Conservation (phyloP, 352 stramenopile genomes). For the Pythium periplocum region DNA sequence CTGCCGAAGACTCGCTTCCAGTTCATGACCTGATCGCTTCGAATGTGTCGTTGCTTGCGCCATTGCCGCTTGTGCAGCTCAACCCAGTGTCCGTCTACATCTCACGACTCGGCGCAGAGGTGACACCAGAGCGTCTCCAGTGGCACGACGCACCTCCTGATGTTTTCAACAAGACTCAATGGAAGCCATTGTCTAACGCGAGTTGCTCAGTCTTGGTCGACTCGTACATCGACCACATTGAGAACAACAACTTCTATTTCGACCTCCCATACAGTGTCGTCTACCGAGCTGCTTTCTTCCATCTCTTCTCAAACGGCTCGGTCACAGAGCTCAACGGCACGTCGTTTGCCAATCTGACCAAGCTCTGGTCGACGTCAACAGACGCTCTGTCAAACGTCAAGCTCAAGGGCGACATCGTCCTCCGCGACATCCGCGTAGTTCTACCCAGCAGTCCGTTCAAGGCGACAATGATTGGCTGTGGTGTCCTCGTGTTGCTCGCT, state of each 20-base stretch:
- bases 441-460: constrained; percentile 25
- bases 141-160: no score
- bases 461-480: constrained; percentile 35
- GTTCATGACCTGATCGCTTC: no score
- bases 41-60: no score
- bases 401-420: constrained; percentile 16
- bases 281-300: constrained; percentile 18
- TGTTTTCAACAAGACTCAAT: constrained; percentile 11
- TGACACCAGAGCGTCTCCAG: no score
- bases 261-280: constrained; percentile 9
- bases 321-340: constrained; percentile 16
- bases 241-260: constrained; percentile 15
- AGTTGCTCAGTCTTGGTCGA: constrained; percentile 13
- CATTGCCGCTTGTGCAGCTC: no score
- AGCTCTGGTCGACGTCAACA: constrained; percentile 8
- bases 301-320: constrained; percentile 15
- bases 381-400: neutral
- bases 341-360: constrained; percentile 2
- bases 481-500: constrained; percentile 23
- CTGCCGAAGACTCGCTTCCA: constrained; percentile 13
- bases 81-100: no score
- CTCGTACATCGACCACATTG: constrained; percentile 13
- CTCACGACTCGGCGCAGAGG: no score
- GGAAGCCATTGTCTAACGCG: neutral
- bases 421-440: constrained; percentile 14